Percentiles rank a stretch among this genome's conserved stretches.
Evolutionary conservation across 1,139 yeast species (phyloP).

Genomic region (Ogataea hybrid): DNA sequence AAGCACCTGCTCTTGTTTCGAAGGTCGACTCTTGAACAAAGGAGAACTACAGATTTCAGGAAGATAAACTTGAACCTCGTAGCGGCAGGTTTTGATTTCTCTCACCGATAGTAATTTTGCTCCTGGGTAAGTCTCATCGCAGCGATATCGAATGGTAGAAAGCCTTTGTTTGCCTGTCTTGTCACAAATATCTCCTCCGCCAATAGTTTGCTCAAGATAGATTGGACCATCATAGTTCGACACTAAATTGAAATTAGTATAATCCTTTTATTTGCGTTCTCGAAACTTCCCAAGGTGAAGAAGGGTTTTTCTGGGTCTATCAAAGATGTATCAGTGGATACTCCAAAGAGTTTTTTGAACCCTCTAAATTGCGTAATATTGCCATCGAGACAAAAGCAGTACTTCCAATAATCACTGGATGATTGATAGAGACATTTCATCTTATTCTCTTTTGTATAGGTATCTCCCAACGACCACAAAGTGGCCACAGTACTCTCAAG

Average conservation of each 20-base stretch:
- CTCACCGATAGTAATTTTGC: slow-evolving; percentile 43
- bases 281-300: slow-evolving; percentile 12
- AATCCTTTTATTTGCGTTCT: slow-evolving; percentile 13
- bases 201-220: slow-evolving; percentile 51
- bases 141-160: slow-evolving; percentile 63
- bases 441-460: neutral
- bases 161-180: slow-evolving; percentile 61
- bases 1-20: neutral
- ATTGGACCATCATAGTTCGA: slow-evolving; percentile 34
- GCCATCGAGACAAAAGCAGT: slow-evolving; percentile 15
- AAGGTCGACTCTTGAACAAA: slow-evolving; percentile 35
- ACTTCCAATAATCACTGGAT: slow-evolving; percentile 19
- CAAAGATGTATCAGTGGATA: neutral
- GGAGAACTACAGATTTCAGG: slow-evolving; percentile 57
- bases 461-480: neutral
- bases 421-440: neutral
- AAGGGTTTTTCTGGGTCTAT: slow-evolving; percentile 4
- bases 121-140: slow-evolving; percentile 45
- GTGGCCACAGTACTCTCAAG: neutral
- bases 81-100: slow-evolving; percentile 74
- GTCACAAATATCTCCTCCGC: slow-evolving; percentile 71
- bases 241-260: slow-evolving; percentile 24
- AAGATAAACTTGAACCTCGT: slow-evolving; percentile 56
- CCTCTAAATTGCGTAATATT: slow-evolving; percentile 12
- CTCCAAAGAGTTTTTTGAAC: neutral